A percentile compares a stretch with the other conserved stretches of the same genome.
Conservation (phyloP, 2,329 filamentous ascomycete species). For the Rutstroemia sp. region DNA sequence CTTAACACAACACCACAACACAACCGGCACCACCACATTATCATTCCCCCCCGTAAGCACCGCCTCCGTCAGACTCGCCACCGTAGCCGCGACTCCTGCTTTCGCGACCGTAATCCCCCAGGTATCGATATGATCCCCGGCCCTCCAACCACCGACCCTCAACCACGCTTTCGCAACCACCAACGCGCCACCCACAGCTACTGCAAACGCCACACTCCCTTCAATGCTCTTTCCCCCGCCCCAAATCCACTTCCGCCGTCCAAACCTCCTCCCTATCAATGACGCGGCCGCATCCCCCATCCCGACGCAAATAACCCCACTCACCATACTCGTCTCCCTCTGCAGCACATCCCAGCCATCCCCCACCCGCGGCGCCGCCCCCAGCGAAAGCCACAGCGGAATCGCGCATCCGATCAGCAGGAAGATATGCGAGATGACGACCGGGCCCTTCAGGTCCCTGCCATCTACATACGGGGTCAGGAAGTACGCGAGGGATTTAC, state of each 20-base stretch:
- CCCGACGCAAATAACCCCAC: constrained; percentile 88
- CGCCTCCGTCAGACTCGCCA: constrained; percentile 88
- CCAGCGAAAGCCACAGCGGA: constrained; percentile 82
- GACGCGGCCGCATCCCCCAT: constrained; percentile 92
- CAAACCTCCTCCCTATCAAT: constrained; percentile 79
- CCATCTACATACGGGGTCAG: constrained; percentile 92
- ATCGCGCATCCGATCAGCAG: constrained; percentile 91
- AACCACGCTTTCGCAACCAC: constrained; percentile 67
- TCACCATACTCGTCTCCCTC: constrained; percentile 81
- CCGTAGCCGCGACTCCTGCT: constrained; percentile 62
- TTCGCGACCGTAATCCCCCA: constrained; percentile 39
- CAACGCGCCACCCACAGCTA: constrained; percentile 71
- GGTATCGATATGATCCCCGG: constrained; percentile 63
- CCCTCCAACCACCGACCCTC: constrained; percentile 69
- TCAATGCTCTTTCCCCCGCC: constrained; percentile 93
- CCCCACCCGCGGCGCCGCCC: constrained; percentile 25
- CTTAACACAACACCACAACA: constrained; percentile 87
- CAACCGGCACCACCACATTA: constrained; percentile 79
- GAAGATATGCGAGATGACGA: constrained; percentile 95
- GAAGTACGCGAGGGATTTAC: constrained; percentile 77
- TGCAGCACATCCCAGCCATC: constrained; percentile 63
- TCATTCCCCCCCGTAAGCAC: constrained; percentile 96
- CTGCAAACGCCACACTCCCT: constrained; percentile 73
- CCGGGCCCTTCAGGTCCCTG: constrained; percentile 82
- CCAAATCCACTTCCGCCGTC: constrained; percentile 90